Base-by-base conservation (phyloP, 2,329 filamentous ascomycete genomes). In the Incumbomyces delicatus region DNA sequence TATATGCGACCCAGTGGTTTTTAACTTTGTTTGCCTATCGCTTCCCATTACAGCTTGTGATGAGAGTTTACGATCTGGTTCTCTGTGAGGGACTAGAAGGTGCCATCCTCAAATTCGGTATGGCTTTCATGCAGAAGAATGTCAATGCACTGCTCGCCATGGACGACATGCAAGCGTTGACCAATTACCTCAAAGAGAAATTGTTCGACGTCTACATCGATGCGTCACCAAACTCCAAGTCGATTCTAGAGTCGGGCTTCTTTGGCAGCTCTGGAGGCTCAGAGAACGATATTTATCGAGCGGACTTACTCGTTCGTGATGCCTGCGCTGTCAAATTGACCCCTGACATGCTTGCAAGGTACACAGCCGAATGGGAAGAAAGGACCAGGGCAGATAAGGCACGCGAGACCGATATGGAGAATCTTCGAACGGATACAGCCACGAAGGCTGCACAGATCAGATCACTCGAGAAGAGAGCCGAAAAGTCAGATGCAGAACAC, bases 1-100 rank as follows among this genome's bases (percentile, higher is more conserved):
- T 98, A 7, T 98, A 98, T 62, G 92, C 92, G 37, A 98, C 92
- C 0, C 92, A 98, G 65, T 98, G 92, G 92, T 98, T 98, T 67
- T 76, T 98, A 41, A 98, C 92, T 0, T 75, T 98, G n/a, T 98
- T 98, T 61, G 88, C 90, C 29, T 98, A 98, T 65, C 85, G 94
- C 35, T 98, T 98, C 65, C 92, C 92, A 7, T 75, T 98, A 6
- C 92, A 98, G 62, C 79, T 98, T 8, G 92, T 98, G 6, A 81
- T 98, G 48, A 85, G 92, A 29, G 94, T 98, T 42, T 98, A 96
- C 66, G 92, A 98, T 62, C 71, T 98, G 46, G 92, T 98, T 43
- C 74, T 98, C 14, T 92, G 87, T 39, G 90, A 96, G 65, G 92
- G 94, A 2, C 73, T 98, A 13, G 86, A 88, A 44, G 74, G 72